phyloP scores from a whole-genome alignment of 257 asterid species.

The Solanum verrucosum region DNA sequence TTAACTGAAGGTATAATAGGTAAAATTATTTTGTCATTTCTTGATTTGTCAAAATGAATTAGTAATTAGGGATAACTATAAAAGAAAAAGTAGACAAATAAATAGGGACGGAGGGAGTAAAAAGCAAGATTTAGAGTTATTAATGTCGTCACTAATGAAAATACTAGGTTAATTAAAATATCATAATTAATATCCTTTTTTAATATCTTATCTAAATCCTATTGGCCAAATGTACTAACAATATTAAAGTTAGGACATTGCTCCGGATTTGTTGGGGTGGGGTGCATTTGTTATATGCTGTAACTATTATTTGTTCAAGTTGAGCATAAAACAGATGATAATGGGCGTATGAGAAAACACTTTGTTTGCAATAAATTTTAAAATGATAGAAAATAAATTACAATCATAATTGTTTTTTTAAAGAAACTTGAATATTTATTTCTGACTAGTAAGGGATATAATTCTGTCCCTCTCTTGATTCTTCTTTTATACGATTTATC shows the following conservation, averaged over 20 bases:
- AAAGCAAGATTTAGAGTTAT: neutral
- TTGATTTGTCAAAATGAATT: no score
- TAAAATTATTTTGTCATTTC: no score
- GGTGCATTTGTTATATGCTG: neutral
- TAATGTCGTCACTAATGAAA: neutral
- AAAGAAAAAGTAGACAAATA: no score
- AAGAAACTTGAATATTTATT: neutral
- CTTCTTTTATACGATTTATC: no score
- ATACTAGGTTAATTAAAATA: neutral
- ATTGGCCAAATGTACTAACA: neutral
- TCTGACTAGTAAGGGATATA: neutral
- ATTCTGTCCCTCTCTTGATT: no score
- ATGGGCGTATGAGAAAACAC: neutral
- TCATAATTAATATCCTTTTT: neutral
- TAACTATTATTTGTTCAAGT: neutral
- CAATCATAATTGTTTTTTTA: no score
- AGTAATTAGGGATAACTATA: no score
- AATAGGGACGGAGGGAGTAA: no score
- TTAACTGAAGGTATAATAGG: no score
- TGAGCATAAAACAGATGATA: neutral
- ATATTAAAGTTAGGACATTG: neutral
- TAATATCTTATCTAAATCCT: neutral
- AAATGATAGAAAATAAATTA: no score
- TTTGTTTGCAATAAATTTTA: no score
- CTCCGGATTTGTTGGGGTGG: neutral